Conservation (phyloP, 768 basidiomycete genomes). For the Macrolepiota fuliginosa region DNA sequence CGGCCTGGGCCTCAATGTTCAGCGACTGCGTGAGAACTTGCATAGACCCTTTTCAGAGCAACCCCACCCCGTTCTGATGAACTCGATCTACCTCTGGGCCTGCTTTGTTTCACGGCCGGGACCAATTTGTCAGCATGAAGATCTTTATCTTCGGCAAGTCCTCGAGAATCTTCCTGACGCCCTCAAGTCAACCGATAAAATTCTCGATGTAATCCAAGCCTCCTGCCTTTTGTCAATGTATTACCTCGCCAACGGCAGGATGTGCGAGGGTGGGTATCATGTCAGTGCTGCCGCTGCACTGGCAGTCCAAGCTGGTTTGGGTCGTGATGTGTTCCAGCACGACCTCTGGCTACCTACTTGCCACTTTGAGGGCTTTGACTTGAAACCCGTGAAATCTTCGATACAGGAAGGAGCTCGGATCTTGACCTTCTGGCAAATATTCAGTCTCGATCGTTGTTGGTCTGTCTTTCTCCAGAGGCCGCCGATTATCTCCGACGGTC, state of each 20-base stretch:
- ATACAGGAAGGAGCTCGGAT: conserved; percentile 71
- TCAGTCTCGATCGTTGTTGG: conserved; percentile 79
- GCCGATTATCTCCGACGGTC: conserved; percentile 60
- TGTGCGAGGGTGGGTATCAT: conserved; percentile 78
- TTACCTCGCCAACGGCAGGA: conserved; percentile 72
- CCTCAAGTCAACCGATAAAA: conserved; percentile 50
- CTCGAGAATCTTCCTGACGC: conserved; percentile 64
- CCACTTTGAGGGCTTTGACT: conserved; percentile 36
- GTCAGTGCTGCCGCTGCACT: conserved; percentile 71
- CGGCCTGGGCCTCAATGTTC: conserved; percentile 68
- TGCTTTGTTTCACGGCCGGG: conserved; percentile 77
- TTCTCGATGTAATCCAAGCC: conserved; percentile 72
- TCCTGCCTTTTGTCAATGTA: conserved; percentile 75
- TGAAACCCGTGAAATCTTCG: conserved; percentile 57
- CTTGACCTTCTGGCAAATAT: conserved; percentile 82
- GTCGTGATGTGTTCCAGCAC: conserved; percentile 37
- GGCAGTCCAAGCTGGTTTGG: conserved; percentile 71
- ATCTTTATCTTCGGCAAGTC: conserved; percentile 63
- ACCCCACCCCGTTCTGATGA: conserved; percentile 74
- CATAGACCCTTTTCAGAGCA: conserved; percentile 52
- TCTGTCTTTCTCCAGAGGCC: conserved; percentile 72
- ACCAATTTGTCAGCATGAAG: conserved; percentile 67
- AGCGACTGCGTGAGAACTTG: conserved; percentile 61
- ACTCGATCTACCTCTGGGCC: conserved; percentile 81
- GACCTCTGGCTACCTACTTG: conserved; percentile 32